Evolutionary conservation across 108 stramenopile genomes (phyloP).

Genomic region (Cyclotella atomus): DNA sequence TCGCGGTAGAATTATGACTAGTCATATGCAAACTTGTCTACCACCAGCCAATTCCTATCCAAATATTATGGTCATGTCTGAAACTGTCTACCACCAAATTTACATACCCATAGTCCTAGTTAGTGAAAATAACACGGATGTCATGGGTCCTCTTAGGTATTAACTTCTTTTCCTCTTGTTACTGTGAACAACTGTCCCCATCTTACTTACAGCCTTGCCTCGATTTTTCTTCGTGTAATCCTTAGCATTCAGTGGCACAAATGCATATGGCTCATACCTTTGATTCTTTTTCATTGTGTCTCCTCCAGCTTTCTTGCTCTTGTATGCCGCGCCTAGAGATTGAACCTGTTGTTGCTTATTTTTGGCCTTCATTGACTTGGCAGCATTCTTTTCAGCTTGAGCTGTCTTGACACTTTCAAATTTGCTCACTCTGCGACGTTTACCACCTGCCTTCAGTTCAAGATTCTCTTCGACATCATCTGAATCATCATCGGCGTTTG

Average conservation of each 20-base stretch:
- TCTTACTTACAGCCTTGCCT: constrained; percentile 77
- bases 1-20: too few species aligned
- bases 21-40: not conserved
- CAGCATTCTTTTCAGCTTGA: constrained; percentile 29
- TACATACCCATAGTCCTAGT: not conserved
- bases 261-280: constrained; percentile 93
- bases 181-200: constrained; percentile 80
- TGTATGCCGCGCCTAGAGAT: constrained; percentile 83
- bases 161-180: constrained; percentile 57
- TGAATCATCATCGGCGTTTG: constrained; percentile 14
- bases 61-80: not conserved
- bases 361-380: constrained; percentile 25
- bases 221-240: constrained; percentile 88
- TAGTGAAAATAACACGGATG: not conserved
- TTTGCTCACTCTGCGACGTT: constrained; percentile 57
- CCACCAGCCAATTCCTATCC: not conserved
- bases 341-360: constrained; percentile 33
- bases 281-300: constrained; percentile 91
- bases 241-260: constrained; percentile 89
- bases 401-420: constrained; percentile 54
- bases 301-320: constrained; percentile 90
- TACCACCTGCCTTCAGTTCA: constrained; percentile 26
- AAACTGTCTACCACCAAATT: not conserved
- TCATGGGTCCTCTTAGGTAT: not conserved
- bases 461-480: constrained; percentile 32